Conservation (phyloP, 2,329 filamentous ascomycete species). For the Simplicillium sp. region DNA sequence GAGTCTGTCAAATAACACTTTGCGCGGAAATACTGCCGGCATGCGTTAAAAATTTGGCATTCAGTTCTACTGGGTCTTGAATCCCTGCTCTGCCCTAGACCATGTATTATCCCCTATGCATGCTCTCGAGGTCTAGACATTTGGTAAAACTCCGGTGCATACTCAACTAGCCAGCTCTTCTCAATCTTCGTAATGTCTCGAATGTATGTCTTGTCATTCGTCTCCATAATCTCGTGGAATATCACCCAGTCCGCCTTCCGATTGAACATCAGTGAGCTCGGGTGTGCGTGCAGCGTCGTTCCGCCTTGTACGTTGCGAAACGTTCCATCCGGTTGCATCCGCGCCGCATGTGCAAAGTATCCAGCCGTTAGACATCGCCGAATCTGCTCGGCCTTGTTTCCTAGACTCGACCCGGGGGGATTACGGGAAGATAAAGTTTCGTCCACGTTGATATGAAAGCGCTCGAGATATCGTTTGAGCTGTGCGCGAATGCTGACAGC, state of each 20-base stretch:
- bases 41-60: too few species aligned
- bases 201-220: conserved; percentile 79
- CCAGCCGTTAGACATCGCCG: conserved; percentile 77
- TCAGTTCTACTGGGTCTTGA: too few species aligned
- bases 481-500: conserved; percentile 83
- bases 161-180: conserved; percentile 84
- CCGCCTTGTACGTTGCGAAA: conserved; percentile 79
- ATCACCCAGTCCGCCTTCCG: conserved; percentile 94
- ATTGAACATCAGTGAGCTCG: conserved; percentile 90
- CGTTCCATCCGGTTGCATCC: conserved; percentile 87
- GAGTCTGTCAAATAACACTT: too few species aligned
- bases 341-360: conserved; percentile 87
- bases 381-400: conserved; percentile 58
- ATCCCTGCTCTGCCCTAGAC: conserved; percentile 7
- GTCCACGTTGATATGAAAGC: conserved; percentile 64
- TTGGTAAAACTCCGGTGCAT: conserved; percentile 75
- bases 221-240: conserved; percentile 90
- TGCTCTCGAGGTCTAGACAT: conserved; percentile 23
- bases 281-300: conserved; percentile 75
- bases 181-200: conserved; percentile 89
- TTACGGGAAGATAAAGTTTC: conserved; percentile 42
- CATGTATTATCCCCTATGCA: too few species aligned
- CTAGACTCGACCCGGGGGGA: conserved; percentile 17
- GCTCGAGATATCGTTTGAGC: conserved; percentile 76
- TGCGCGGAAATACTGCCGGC: too few species aligned